These are phyloP conservation scores for Talaromyces amestolkiae DNA, from an alignment of 2,329 filamentous ascomycete species.

Conservation along the genomic window DNA sequence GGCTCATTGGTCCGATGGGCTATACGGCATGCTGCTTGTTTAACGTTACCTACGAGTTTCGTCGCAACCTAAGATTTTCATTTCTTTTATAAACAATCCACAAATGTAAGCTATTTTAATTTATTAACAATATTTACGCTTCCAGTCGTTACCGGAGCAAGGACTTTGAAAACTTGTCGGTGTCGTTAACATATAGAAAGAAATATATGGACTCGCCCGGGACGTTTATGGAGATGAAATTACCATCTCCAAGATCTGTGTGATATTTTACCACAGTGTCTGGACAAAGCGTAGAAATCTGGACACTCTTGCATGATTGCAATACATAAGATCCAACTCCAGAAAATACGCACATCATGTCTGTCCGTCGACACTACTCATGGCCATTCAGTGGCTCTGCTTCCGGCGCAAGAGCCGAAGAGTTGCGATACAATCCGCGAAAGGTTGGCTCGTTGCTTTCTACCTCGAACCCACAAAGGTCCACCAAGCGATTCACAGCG, in stretches of 20 bases:
- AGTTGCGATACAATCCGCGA: not conserved
- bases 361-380: constrained; percentile 34
- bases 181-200: not conserved
- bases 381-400: constrained; percentile 37
- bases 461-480: not conserved
- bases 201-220: no score
- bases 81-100: not conserved
- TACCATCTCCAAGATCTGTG: not conserved
- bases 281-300: not conserved
- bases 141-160: not conserved
- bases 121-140: no score
- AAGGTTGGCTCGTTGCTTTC: not conserved
- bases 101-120: not conserved
- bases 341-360: constrained; percentile 8
- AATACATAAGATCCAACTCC: not conserved
- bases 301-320: not conserved
- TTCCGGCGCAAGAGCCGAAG: constrained; percentile 21
- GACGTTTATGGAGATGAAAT: not conserved
- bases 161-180: not conserved
- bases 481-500: not conserved
- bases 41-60: not conserved
- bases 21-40: not conserved
- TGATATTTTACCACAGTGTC: not conserved
- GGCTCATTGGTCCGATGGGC: constrained; percentile 2
- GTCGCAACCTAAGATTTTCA: not conserved